Percentiles rank a stretch among this genome's conserved stretches.
These are phyloP conservation scores for Elsinoe necatrix DNA, from an alignment of 2,329 filamentous ascomycete genomes.

Conservation along the genomic window DNA sequence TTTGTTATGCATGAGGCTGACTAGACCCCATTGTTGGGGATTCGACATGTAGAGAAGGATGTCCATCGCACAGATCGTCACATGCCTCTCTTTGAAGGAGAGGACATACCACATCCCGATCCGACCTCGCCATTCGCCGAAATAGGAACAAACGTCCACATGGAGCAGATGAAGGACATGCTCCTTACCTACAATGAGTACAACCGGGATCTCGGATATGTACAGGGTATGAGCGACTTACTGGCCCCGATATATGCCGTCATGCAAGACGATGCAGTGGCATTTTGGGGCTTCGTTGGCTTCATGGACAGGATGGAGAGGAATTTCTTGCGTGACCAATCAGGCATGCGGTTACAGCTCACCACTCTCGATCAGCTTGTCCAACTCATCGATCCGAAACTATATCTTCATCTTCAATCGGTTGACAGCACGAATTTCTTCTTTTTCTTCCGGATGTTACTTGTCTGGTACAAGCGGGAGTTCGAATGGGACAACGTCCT, in stretches of 20 bases:
- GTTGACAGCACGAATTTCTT: conserved; percentile 98
- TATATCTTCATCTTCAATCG: conserved; percentile 81
- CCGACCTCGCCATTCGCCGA: conserved; percentile 91
- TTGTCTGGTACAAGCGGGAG: conserved; percentile 98
- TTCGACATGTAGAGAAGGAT: conserved; percentile 73
- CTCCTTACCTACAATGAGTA: conserved; percentile 97
- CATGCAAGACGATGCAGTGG: conserved; percentile 91
- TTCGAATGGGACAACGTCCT: conserved; percentile 84
- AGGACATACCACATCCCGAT: conserved; percentile 93
- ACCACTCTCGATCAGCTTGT: conserved; percentile 88
- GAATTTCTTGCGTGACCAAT: conserved; percentile 92
- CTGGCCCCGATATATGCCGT: conserved; percentile 94
- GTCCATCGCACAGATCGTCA: conserved; percentile 94
- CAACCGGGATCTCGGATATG: conserved; percentile 90
- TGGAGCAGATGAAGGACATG: conserved; percentile 99
- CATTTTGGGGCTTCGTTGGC: conserved; percentile 90
- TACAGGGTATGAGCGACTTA: conserved; percentile 97
- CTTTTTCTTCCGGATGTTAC: conserved; percentile 98
- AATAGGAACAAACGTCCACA: conserved; percentile 87
- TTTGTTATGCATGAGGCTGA: conserved; percentile 29
- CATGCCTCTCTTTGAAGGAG: conserved; percentile 89
- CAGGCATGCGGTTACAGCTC: conserved; percentile 89
- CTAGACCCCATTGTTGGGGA: conserved; percentile 47
- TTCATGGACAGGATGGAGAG: conserved; percentile 99
- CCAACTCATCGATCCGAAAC: conserved; percentile 89